phyloP scores from a whole-genome alignment of 495 filamentous ascomycete species.

The Podospora bellae-mahoneyi region DNA sequence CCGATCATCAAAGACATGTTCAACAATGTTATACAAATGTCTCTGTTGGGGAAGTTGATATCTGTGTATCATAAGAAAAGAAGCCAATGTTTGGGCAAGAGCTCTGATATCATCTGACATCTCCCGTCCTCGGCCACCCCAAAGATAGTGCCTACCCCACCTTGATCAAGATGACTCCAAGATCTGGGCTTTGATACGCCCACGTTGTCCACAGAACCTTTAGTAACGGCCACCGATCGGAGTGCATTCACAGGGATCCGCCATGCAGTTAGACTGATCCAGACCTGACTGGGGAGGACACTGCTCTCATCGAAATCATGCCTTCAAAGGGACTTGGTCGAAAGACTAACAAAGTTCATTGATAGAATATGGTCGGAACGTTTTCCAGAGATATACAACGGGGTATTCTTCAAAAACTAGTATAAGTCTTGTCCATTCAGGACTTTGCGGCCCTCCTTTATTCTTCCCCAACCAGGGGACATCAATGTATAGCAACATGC shows the following conservation, averaged over 20 bases:
- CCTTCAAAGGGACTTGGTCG: no score
- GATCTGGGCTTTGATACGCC: not conserved
- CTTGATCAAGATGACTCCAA: not conserved
- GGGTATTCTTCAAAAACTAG: not conserved
- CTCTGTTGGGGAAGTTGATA: not conserved
- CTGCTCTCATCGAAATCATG: no score
- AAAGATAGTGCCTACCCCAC: constrained; percentile 4
- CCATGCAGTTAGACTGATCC: not conserved
- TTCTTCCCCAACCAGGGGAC: no score
- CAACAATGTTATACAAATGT: not conserved
- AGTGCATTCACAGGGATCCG: not conserved
- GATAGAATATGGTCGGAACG: not conserved
- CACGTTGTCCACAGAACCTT: not conserved
- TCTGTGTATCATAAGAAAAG: not conserved
- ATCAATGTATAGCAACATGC: not conserved
- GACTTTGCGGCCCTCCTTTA: not conserved
- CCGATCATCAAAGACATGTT: not conserved
- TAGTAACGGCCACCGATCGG: not conserved
- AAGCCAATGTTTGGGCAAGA: not conserved
- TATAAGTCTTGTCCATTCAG: not conserved
- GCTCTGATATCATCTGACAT: constrained; percentile 4
- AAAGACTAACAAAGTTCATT: no score
- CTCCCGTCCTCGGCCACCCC: not conserved
- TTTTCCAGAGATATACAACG: not conserved
- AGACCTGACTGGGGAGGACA: not conserved